phyloP scores from a whole-genome alignment of 2,329 filamentous ascomycete species.

The Coleophoma crateriformis region DNA sequence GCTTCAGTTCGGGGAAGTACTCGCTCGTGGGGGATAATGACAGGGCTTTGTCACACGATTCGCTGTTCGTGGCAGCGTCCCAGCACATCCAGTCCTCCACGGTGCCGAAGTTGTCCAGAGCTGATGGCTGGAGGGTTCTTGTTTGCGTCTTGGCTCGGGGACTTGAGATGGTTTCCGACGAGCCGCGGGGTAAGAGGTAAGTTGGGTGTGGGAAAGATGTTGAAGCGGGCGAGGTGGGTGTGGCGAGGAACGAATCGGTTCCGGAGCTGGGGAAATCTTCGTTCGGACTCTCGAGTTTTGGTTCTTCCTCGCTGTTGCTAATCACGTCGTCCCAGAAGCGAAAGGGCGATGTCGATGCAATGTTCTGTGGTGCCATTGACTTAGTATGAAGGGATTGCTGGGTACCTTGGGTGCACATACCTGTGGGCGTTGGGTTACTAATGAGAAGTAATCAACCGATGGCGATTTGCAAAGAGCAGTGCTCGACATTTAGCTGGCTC shows the following conservation, averaged over 20 bases:
- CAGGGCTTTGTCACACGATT: constrained; percentile 17
- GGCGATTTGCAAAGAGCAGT: background rate
- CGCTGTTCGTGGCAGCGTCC: constrained; percentile 12
- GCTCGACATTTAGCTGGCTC: background rate
- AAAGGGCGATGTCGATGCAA: background rate
- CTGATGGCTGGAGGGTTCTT: background rate
- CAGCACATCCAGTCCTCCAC: constrained; percentile 26
- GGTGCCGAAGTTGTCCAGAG: constrained; percentile 14
- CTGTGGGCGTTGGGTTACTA: constrained; percentile 9
- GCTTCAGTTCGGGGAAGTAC: constrained; percentile 21
- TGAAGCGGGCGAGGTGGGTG: constrained; percentile 17
- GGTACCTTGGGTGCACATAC: constrained; percentile 8
- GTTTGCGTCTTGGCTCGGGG: background rate
- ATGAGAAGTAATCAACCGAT: constrained; percentile 1
- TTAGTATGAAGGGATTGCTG: background rate
- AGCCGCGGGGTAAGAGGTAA: constrained; percentile 12
- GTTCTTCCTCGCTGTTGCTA: background rate
- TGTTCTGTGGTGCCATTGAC: background rate
- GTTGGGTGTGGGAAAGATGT: constrained; percentile 8
- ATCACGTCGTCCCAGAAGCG: background rate
- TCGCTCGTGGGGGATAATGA: constrained; percentile 16
- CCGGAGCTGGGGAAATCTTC: background rate
- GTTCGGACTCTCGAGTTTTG: background rate
- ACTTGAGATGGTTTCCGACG: background rate
- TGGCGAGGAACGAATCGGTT: constrained; percentile 5